Evolutionary conservation across 2,329 filamentous ascomycete genomes (phyloP).

Genomic region (Diaporthe longicolla): DNA sequence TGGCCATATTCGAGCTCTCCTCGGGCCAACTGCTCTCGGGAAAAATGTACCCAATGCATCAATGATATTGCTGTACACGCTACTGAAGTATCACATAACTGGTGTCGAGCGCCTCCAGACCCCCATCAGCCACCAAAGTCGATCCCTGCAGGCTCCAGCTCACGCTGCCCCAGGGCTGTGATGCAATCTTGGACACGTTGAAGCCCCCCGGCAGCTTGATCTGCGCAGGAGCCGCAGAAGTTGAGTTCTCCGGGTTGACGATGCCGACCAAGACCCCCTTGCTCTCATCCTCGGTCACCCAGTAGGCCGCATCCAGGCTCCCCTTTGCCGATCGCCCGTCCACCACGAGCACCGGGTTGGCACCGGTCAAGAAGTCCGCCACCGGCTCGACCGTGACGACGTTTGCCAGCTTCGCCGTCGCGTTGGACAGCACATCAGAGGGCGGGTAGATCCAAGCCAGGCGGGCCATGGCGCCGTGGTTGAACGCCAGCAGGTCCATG

Average conservation of each 20-base stretch:
- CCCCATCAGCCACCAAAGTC: conserved; percentile 22
- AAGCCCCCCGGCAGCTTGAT: conserved; percentile 42
- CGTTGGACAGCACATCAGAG: conserved; percentile 52
- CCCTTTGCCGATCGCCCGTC: conserved; percentile 44
- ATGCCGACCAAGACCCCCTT: conserved; percentile 54
- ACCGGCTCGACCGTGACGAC: conserved; percentile 56
- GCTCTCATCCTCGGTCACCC: conserved; percentile 47
- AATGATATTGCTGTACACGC: not conserved
- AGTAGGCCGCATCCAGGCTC: conserved; percentile 54
- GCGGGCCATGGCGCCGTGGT: conserved; percentile 60
- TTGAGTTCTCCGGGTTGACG: conserved; percentile 52
- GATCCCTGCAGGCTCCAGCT: conserved; percentile 47
- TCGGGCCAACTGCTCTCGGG: not conserved
- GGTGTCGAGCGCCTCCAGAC: conserved; percentile 35
- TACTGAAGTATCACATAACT: conserved; percentile 40
- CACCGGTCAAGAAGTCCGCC: conserved; percentile 56
- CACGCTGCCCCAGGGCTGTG: conserved; percentile 47
- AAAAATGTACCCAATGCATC: not conserved
- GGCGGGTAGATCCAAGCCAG: conserved; percentile 63
- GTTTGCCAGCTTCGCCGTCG: conserved; percentile 56
- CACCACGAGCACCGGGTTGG: conserved; percentile 44
- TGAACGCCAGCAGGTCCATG: conserved; percentile 61
- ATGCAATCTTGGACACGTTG: conserved; percentile 43
- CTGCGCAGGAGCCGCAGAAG: conserved; percentile 41
- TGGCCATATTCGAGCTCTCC: not conserved